These are phyloP conservation scores for Phytophthora ramorum DNA, from an alignment of 352 stramenopile species.

Conservation along the genomic window DNA sequence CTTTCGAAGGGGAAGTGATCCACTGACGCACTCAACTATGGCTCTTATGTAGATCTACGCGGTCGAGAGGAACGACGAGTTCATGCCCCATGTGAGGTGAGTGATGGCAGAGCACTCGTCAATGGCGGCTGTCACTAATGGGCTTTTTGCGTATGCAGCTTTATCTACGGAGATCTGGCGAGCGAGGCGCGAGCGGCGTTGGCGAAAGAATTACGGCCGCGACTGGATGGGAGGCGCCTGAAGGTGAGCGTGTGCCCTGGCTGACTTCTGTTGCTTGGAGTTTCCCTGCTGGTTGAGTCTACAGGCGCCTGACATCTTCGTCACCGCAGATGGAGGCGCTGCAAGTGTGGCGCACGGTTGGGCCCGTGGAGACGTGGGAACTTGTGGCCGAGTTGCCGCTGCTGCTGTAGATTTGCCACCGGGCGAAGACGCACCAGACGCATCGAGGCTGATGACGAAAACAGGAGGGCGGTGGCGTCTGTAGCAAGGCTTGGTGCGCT, in stretches of 20 bases:
- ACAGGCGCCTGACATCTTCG: background rate
- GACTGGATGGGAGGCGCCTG: constrained; percentile 37
- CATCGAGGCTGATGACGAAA: background rate
- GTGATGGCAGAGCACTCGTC: constrained; percentile 12
- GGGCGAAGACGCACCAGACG: no score
- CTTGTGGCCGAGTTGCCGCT: constrained; percentile 42
- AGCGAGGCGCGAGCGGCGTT: constrained; percentile 34
- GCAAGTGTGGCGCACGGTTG: constrained; percentile 64
- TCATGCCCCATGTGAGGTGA: constrained; percentile 75
- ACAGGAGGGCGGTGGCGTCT: no score
- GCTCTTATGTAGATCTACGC: constrained; percentile 42
- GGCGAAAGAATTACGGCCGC: constrained; percentile 47
- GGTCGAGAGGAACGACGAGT: constrained; percentile 41
- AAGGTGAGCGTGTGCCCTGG: constrained; percentile 34
- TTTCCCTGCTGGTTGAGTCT: background rate
- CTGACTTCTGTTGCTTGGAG: background rate
- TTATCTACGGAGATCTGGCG: constrained; percentile 66
- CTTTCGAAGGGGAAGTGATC: background rate
- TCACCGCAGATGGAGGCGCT: constrained; percentile 44
- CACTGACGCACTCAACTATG: background rate
- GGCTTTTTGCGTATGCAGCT: constrained; percentile 32
- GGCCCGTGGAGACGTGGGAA: constrained; percentile 48
- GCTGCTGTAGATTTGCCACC: background rate
- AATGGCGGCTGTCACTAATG: constrained; percentile 4
- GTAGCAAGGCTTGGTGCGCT: no score